These are phyloP conservation scores for Fusarium ramigenum DNA, from an alignment of 2,329 filamentous ascomycete species.

Conservation along the genomic window DNA sequence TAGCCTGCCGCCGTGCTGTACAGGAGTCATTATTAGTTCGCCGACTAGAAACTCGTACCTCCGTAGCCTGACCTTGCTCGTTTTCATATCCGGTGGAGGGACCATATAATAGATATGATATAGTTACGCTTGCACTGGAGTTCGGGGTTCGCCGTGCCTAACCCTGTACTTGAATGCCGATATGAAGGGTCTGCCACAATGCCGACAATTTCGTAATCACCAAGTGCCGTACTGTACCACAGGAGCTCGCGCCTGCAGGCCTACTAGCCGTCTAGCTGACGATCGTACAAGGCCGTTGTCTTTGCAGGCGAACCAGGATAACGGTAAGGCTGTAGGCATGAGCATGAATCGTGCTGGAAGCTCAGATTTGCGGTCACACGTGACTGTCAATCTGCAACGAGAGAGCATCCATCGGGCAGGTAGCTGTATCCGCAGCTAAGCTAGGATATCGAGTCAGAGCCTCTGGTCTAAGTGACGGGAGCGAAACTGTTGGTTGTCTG, in stretches of 20 bases:
- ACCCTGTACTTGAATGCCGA: conserved; percentile 6
- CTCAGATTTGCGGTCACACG: not conserved
- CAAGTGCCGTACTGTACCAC: conserved; percentile 30
- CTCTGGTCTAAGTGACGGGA: not conserved
- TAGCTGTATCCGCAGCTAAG: not conserved
- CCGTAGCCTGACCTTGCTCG: conserved; percentile 10
- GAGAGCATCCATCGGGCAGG: not conserved
- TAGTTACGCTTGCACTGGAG: conserved; percentile 6
- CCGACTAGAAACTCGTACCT: conserved; percentile 1
- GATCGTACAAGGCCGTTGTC: conserved; percentile 7
- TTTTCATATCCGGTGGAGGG: not conserved
- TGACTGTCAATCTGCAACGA: not conserved
- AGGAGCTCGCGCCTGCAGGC: not conserved
- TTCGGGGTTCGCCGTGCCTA: conserved; percentile 26
- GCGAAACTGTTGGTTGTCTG: not conserved
- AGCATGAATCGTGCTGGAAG: not conserved
- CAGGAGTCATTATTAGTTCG: not conserved
- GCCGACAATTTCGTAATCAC: conserved; percentile 7
- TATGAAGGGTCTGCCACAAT: conserved; percentile 15
- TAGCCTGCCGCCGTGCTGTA: not conserved
- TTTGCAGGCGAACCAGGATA: not conserved
- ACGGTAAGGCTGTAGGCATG: conserved; percentile 24
- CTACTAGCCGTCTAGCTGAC: conserved; percentile 4
- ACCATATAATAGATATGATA: conserved; percentile 3
- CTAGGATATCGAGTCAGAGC: not conserved